Evolutionary conservation across 1,139 yeast species (phyloP), one percentile per base, ranked within the genome.

Genomic region (Maudiozyma humilis): DNA sequence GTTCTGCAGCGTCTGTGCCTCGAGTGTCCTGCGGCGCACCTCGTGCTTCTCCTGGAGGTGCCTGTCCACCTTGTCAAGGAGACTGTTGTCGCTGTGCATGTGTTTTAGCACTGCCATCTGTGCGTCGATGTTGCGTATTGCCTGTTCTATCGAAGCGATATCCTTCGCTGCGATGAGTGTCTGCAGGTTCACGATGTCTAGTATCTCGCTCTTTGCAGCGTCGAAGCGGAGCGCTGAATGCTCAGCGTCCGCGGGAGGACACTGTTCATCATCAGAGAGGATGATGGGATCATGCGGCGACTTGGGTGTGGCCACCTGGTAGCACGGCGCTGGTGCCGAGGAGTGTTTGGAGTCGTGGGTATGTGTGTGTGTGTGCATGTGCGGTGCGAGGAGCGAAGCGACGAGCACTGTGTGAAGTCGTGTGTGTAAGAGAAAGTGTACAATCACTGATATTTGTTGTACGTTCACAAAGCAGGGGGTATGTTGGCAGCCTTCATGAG

Each of bases 91-190:
- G 51, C 76, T 78, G 58, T 79, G 75, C 57, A 78, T 68, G 47
- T 72, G 72, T 42, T 78, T 64, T 50, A 80, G 59, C 1, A 77
- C 68, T 10, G 74, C 64, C 70, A 79, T 65, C 51, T 78, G 80
- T 1, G 81, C 71, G 55, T 80, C 83, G 25, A 82, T 78, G 53
- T 78, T 78, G 27, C 78, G 75, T 10, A 81, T 72, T 55, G 83
- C 89, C 47, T 73, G 74, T 48, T 79, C 78, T 4, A 82, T 72
- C 37, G 72, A 62, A 20, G 71, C 67, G 41, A 79, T 66, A 59
- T 84, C 89, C 46, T 79, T 73, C 60, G 82, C 88, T 51, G 81
- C 82, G 49, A 83, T 67, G 40, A 84, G 63, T 14, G 83, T 79
- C 59, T 84, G 93, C 44, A 82, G 62, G 59, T 83, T 86, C 29